Evolutionary conservation across 1,284 basidiomycete genomes (phyloP), one percentile per base, ranked within the genome.

Genomic region (Sporisorium reilianum): DNA sequence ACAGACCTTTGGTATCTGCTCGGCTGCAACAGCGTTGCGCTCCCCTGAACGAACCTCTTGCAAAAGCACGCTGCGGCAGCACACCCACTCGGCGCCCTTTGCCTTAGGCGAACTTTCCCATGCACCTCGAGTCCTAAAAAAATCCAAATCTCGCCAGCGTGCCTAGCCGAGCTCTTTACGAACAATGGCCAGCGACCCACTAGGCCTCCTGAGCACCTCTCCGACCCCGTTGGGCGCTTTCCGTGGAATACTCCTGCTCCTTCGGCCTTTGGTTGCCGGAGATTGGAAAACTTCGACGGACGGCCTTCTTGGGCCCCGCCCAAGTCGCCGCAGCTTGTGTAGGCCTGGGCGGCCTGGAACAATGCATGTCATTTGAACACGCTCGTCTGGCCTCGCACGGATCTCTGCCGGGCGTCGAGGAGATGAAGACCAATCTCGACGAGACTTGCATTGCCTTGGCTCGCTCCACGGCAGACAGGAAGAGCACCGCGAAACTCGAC

Each of bases 21-120:
- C n/a, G n/a, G n/a, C n/a, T n/a, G n/a, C n/a, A n/a, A n/a, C n/a
- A n/a, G n/a, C n/a, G n/a, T n/a, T n/a, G n/a, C n/a, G n/a, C n/a
- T n/a, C n/a, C n/a, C n/a, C n/a, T n/a, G n/a, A n/a, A n/a, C n/a
- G n/a, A n/a, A n/a, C n/a, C n/a, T n/a, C n/a, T n/a, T n/a, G n/a
- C n/a, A n/a, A n/a, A n/a, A 34, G 12, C 6, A 20, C 38, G 38
- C n/a, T 18, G 38, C 3, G 38, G 38, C 38, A n/a, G 7, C n/a
- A 6, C n/a, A 6, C n/a, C 9, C 28, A n/a, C 46, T 20, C 20
- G 46, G 20, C 46, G 46, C 46, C n/a, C 14, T 8, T 32, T 32
- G 8, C 26, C 25, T 28, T 46, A 50, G 50, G 36, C 50, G 48
- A 64, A 64, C 42, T 56, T 64, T 64, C 61, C 55, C 61, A 64